Base-by-base conservation (phyloP, 2,329 filamentous ascomycete species). In the Xylaria sp. region DNA sequence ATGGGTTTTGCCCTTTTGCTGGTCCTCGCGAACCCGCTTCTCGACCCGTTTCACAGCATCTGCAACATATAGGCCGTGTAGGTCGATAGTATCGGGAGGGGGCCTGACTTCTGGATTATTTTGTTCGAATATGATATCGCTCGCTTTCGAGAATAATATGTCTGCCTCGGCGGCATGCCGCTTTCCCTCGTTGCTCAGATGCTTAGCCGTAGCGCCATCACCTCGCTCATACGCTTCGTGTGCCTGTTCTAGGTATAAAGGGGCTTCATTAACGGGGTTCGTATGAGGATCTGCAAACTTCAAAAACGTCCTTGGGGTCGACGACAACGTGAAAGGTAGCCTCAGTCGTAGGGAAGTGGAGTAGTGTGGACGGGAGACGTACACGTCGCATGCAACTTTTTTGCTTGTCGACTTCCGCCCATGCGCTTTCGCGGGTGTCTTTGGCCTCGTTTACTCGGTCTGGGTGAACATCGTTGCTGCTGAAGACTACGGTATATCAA, bases 81-180 rank as follows among this genome's bases (percentile, higher is more conserved):
- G 85, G 81, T 99, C 96, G 73, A 99, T 94, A 9, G 92, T 93
- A 80, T 98, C 95, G 45, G 84, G 0, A 4, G 17, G n/a, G n/a
- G n/a, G n/a, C n/a, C n/a, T 7, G 33, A 5, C 11, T 0, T n/a
- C 20, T 9, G 20, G 2, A 9, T 92, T 90, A 78, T 98, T 98
- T 83, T 97, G 97, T 81, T 95, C 93, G 83, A 99, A 97, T 77
- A 98, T 98, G 80, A 88, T 97, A 66, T 97, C 92, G 66, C 92
- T 93, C 1, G 96, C 96, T 79, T 97, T 93, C 71, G 87, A 89
- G 84, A 97, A 97, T 82, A 94, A 96, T 67, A 90, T 85, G 72
- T 96, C 93, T 88, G 96, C 96, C 77, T 91, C 87, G 65, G 89
- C 87, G 47, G 90, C 94, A 79, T 98, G 94, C 50, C 83, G 80